Percentiles rank a stretch among this genome's conserved stretches.
Conservation (phyloP, 352 stramenopile species). For the Pythium dissimile region DNA sequence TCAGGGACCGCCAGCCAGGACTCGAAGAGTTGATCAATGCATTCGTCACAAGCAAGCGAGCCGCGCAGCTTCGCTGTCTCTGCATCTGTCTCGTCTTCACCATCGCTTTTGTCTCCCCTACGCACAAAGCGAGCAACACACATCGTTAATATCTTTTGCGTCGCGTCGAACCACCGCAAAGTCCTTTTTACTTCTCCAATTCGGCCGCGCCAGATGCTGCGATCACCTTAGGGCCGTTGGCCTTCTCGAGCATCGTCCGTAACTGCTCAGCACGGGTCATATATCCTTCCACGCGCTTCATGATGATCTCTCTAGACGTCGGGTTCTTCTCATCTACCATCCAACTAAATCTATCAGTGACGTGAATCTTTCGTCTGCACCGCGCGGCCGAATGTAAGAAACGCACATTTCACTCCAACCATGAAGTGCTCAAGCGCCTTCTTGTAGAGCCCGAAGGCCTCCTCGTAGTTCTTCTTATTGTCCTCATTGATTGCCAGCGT, state of each 20-base stretch:
- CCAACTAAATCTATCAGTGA: not conserved
- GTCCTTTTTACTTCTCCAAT: slow-evolving; percentile 85
- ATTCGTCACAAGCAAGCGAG: slow-evolving; percentile 78
- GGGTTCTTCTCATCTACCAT: slow-evolving; percentile 88
- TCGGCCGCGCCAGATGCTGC: slow-evolving; percentile 51
- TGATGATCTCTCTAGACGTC: slow-evolving; percentile 88
- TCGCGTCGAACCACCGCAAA: slow-evolving; percentile 1
- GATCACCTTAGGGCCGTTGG: slow-evolving; percentile 49
- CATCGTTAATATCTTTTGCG: too few relatives aligned
- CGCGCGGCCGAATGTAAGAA: too few relatives aligned
- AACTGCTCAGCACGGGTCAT: slow-evolving; percentile 89
- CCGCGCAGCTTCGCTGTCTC: slow-evolving; percentile 96
- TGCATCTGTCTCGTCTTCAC: slow-evolving; percentile 88
- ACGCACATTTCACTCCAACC: slow-evolving; percentile 86
- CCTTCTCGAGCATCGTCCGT: slow-evolving; percentile 75
- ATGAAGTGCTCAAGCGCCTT: slow-evolving; percentile 89
- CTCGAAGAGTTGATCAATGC: not conserved
- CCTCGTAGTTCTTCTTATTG: slow-evolving; percentile 88
- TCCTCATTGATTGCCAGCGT: slow-evolving; percentile 85
- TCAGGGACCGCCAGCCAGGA: too few relatives aligned
- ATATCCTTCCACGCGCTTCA: slow-evolving; percentile 88
- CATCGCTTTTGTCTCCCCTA: slow-evolving; percentile 79
- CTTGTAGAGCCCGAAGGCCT: slow-evolving; percentile 85
- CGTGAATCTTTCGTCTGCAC: too few relatives aligned
- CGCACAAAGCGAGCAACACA: not conserved